These are phyloP conservation scores for Trametes cubensis DNA, from an alignment of 768 basidiomycete species.

Conservation along the genomic window DNA sequence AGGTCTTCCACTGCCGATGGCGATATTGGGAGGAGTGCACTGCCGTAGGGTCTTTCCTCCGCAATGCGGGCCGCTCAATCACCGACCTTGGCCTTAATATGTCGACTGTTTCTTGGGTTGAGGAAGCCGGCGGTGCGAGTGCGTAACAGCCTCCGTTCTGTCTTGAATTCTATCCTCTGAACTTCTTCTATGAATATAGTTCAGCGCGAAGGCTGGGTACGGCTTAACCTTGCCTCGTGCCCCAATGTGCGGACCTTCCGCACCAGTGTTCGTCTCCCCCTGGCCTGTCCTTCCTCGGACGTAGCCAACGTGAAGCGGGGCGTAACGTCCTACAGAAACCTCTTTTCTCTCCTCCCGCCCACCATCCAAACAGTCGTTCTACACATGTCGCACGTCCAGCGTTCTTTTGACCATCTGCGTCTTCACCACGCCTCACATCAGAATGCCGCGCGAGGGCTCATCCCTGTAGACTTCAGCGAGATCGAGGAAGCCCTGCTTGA, in stretches of 20 bases:
- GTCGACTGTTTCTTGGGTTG: slow-evolving; percentile 10
- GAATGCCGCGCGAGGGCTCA: not conserved
- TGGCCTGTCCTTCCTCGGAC: not conserved
- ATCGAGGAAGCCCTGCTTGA: slow-evolving; percentile 7
- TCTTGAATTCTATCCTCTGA: not conserved
- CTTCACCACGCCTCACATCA: not conserved
- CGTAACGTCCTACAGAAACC: slow-evolving; percentile 3
- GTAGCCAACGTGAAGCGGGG: not conserved
- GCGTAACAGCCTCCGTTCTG: not conserved
- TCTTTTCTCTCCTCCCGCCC: slow-evolving; percentile 1
- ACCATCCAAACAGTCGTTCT: slow-evolving; percentile 5
- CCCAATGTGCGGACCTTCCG: slow-evolving; percentile 10
- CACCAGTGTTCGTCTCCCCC: not conserved
- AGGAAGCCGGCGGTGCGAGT: slow-evolving; percentile 9
- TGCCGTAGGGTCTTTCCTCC: slow-evolving; percentile 3
- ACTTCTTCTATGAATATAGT: not conserved
- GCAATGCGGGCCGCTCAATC: slow-evolving; percentile 1
- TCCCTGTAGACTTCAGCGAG: slow-evolving; percentile 11
- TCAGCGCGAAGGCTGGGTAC: not conserved
- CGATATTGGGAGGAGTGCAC: slow-evolving; percentile 3
- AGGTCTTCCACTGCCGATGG: slow-evolving; percentile 12
- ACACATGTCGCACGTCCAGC: slow-evolving; percentile 1
- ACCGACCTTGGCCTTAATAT: slow-evolving; percentile 7
- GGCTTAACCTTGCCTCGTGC: slow-evolving; percentile 2
- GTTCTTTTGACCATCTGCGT: not conserved